These are phyloP conservation scores for Rhizophagus clarus DNA, from an alignment of 192 early-diverging fungal genomes.

Conservation along the genomic window DNA sequence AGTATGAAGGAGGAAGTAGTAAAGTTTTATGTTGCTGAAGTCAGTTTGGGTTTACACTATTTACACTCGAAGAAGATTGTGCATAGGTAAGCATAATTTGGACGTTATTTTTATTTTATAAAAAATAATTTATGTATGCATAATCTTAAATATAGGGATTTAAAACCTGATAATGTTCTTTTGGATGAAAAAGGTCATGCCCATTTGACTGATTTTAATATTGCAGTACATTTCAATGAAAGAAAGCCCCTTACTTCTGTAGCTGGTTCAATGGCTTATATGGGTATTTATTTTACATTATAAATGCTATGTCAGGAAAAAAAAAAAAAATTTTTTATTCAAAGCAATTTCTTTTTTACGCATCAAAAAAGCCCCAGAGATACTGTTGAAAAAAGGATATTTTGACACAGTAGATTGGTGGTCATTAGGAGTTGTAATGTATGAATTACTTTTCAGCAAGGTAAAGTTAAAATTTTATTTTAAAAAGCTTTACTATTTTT, in stretches of 20 bases:
- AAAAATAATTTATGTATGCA: not conserved
- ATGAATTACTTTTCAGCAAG: slow-evolving; percentile 76
- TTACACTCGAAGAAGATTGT: slow-evolving; percentile 72
- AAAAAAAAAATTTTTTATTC: not conserved
- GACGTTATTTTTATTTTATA: not conserved
- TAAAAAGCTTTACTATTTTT: not conserved
- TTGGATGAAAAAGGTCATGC: slow-evolving; percentile 78
- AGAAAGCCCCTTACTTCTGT: slow-evolving; percentile 69
- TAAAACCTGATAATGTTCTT: slow-evolving; percentile 88
- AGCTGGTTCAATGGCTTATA: slow-evolving; percentile 86
- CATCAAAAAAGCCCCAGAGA: slow-evolving; percentile 64
- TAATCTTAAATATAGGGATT: slow-evolving; percentile 51
- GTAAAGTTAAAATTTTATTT: slow-evolving; percentile 42
- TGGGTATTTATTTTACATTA: slow-evolving; percentile 43
- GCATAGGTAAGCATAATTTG: slow-evolving; percentile 52
- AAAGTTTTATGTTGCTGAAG: slow-evolving; percentile 73
- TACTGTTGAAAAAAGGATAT: slow-evolving; percentile 61
- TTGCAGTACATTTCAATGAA: slow-evolving; percentile 70
- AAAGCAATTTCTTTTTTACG: not conserved
- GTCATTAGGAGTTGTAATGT: slow-evolving; percentile 80
- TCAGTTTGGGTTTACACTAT: slow-evolving; percentile 65
- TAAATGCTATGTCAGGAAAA: not conserved
- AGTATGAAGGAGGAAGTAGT: slow-evolving; percentile 68
- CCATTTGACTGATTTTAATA: slow-evolving; percentile 86
- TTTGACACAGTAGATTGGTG: slow-evolving; percentile 72